phyloP scores from a whole-genome alignment of 2,329 filamentous ascomycete genomes.

The Botrytis deweyae region DNA sequence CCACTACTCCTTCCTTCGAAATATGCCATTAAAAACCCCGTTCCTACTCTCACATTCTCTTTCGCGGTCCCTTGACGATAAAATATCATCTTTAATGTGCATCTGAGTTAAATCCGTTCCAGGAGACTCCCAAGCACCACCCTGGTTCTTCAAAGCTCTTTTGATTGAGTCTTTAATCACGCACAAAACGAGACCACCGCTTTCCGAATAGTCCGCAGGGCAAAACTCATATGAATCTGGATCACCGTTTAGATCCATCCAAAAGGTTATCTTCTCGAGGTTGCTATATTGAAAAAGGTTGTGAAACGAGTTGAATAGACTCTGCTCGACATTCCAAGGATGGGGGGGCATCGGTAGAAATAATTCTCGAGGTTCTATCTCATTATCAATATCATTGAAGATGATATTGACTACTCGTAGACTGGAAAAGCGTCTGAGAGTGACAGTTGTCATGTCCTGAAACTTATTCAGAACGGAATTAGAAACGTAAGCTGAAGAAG shows the following conservation, averaged over 20 bases:
- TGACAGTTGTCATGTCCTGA: background rate
- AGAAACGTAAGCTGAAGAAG: background rate
- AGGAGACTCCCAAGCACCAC: background rate
- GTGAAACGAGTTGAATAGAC: background rate
- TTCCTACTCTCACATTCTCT: background rate
- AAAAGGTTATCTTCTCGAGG: background rate
- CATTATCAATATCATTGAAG: background rate
- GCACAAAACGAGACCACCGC: background rate
- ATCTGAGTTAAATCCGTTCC: background rate
- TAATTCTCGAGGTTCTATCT: background rate
- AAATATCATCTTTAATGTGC: background rate
- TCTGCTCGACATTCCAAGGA: background rate
- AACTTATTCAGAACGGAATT: background rate
- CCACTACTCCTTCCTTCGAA: background rate
- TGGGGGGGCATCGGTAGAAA: accelerated
- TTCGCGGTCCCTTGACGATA: background rate
- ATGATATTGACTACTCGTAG: background rate
- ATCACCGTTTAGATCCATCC: background rate
- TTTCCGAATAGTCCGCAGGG: accelerated
- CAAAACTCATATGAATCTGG: background rate
- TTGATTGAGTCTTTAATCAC: background rate
- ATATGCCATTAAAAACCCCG: background rate
- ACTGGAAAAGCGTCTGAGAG: background rate
- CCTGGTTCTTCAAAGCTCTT: background rate
- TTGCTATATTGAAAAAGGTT: background rate